phyloP scores from a whole-genome alignment of 495 filamentous ascomycete species.

The Aspergillus ostianus region DNA sequence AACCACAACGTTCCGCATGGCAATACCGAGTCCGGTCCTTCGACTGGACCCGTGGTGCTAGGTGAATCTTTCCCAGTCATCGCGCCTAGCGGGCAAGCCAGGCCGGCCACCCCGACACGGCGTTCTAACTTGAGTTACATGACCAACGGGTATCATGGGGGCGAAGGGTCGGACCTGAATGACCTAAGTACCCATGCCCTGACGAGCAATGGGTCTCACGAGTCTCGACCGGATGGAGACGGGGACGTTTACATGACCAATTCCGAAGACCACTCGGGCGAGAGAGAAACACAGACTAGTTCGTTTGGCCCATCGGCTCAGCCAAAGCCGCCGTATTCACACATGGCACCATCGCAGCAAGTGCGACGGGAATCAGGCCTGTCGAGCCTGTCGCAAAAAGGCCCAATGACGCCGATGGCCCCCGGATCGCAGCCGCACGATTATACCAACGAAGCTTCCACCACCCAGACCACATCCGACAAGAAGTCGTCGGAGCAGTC shows the following conservation, averaged over 20 bases:
- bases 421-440: constrained; percentile 72
- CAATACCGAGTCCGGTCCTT: constrained; percentile 42
- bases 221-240: constrained; percentile 56
- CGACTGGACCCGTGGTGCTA: constrained; percentile 59
- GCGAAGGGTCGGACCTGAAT: constrained; percentile 48
- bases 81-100: constrained; percentile 29
- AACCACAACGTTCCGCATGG: constrained; percentile 44
- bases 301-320: constrained; percentile 55
- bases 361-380: constrained; percentile 48
- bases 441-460: constrained; percentile 82
- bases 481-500: constrained; percentile 61
- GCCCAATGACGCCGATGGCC: constrained; percentile 70
- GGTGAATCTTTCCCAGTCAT: constrained; percentile 55
- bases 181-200: constrained; percentile 38
- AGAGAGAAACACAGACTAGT: constrained; percentile 43
- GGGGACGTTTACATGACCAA: constrained; percentile 53
- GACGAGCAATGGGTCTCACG: constrained; percentile 66
- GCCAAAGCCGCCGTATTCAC: constrained; percentile 46
- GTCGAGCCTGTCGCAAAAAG: constrained; percentile 63
- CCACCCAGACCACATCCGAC: constrained; percentile 72
- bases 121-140: constrained; percentile 48
- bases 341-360: constrained; percentile 53
- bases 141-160: constrained; percentile 49
- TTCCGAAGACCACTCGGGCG: constrained; percentile 41
- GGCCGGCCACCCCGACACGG: constrained; percentile 52